Percentiles rank a stretch among this genome's conserved stretches.
Conservation (phyloP, 73 alveolate genomes). For the Stentor coeruleus region DNA sequence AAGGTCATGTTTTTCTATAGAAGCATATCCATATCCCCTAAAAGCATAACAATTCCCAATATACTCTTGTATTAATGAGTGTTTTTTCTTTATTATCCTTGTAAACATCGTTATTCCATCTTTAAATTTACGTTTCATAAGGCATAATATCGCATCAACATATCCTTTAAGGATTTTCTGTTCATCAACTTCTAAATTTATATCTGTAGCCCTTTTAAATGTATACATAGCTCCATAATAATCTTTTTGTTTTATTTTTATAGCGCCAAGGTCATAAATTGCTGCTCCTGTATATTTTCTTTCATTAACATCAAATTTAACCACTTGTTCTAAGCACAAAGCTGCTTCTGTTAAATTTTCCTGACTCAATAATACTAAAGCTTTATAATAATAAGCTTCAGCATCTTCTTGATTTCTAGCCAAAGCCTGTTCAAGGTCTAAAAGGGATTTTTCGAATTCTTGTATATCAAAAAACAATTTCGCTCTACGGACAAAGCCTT, state of each 20-base stretch:
- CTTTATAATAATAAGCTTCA: slow-evolving; percentile 52
- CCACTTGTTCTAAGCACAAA: slow-evolving; percentile 48
- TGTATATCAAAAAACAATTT: slow-evolving; percentile 32
- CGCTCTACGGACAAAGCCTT: slow-evolving; percentile 41
- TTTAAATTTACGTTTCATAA: slow-evolving; percentile 49
- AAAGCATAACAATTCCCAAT: slow-evolving; percentile 40
- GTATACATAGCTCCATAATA: slow-evolving; percentile 55
- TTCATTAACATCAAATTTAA: slow-evolving; percentile 38
- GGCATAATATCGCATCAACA: slow-evolving; percentile 51
- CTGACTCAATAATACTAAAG: slow-evolving; percentile 20
- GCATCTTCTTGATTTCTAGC: slow-evolving; percentile 39
- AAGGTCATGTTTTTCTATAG: slow-evolving; percentile 40
- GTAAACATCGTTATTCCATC: slow-evolving; percentile 35
- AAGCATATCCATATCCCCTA: slow-evolving; percentile 56
- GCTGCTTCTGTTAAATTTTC: slow-evolving; percentile 43
- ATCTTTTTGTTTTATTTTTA: slow-evolving; percentile 44
- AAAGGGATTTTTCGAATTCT: slow-evolving; percentile 34
- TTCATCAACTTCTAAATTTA: slow-evolving; percentile 38
- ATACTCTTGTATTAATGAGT: slow-evolving; percentile 38
- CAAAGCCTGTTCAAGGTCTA: slow-evolving; percentile 32
- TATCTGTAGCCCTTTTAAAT: slow-evolving; percentile 42
- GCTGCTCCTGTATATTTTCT: slow-evolving; percentile 44
- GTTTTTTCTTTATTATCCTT: slow-evolving; percentile 18
- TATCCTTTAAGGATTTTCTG: slow-evolving; percentile 40
- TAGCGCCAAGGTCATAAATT: slow-evolving; percentile 41